Conservation (phyloP, 129 eudicot genomes). For the Flaveria bidentis region DNA sequence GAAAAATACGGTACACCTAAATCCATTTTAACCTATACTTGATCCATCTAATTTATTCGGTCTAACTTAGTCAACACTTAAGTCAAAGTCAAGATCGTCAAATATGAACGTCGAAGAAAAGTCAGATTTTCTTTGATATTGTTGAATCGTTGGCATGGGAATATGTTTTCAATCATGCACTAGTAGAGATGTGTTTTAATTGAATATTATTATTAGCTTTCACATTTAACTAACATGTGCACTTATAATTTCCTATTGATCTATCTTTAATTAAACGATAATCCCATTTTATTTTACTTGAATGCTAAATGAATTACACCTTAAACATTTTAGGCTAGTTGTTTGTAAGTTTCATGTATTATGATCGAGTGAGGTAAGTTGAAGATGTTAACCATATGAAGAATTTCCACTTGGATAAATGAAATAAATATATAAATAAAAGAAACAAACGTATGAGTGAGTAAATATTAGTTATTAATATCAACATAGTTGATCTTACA, state of each 20-base stretch:
- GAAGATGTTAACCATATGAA: too few relatives aligned
- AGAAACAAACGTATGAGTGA: too few relatives aligned
- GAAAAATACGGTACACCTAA: neutral
- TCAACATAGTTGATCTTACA: too few relatives aligned
- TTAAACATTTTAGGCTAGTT: too few relatives aligned
- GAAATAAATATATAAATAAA: too few relatives aligned
- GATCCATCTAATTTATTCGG: neutral
- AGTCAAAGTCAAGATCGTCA: constrained; percentile 24
- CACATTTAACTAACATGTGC: neutral
- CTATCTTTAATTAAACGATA: neutral
- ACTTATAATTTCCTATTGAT: neutral
- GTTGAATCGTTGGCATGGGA: neutral
- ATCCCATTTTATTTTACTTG: neutral
- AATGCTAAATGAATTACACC: too few relatives aligned
- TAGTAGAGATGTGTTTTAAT: constrained; percentile 15
- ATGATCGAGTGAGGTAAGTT: too few relatives aligned
- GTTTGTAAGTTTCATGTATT: too few relatives aligned
- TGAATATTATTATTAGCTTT: constrained; percentile 20
- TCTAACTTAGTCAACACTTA: neutral
- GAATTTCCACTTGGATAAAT: too few relatives aligned
- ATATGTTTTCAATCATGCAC: constrained; percentile 26
- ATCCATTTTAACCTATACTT: neutral
- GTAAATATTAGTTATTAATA: too few relatives aligned
- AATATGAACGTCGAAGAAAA: neutral
- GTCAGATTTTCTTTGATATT: neutral